phyloP scores from a whole-genome alignment of 2,329 filamentous ascomycete genomes.

The Fusarium anguioides region DNA sequence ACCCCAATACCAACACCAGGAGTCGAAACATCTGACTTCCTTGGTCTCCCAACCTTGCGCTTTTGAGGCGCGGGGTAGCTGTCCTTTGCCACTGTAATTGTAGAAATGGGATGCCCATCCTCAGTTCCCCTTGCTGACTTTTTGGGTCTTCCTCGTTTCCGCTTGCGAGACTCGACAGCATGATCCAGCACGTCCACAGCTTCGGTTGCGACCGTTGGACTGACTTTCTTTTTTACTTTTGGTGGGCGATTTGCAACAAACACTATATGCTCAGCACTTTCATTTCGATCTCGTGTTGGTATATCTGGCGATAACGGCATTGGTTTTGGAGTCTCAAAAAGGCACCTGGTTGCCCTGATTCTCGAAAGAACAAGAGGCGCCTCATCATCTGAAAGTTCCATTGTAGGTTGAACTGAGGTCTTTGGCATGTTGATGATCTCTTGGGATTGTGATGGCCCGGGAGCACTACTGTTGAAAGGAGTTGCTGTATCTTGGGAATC shows the following conservation, averaged over 20 bases:
- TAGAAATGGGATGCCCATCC: not conserved
- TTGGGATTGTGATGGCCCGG: slow-evolving; percentile 11
- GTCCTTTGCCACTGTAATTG: not conserved
- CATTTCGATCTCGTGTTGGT: not conserved
- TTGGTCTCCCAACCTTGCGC: slow-evolving; percentile 13
- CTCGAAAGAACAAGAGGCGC: slow-evolving; percentile 45
- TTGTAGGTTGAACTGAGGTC: slow-evolving; percentile 7
- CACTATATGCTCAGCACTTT: not conserved
- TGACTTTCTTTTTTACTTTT: not conserved
- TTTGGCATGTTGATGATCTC: not conserved
- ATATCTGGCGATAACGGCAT: not conserved
- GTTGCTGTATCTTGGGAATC: slow-evolving; percentile 47
- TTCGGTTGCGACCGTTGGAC: not conserved
- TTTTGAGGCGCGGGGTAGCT: not conserved
- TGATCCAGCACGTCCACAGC: not conserved
- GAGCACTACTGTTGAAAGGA: slow-evolving; percentile 39
- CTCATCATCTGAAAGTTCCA: slow-evolving; percentile 52
- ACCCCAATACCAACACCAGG: not conserved
- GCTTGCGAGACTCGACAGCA: slow-evolving; percentile 14
- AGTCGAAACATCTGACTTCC: not conserved
- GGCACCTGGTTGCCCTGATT: slow-evolving; percentile 5
- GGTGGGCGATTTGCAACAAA: not conserved
- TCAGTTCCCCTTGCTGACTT: not conserved
- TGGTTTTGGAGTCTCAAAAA: not conserved
- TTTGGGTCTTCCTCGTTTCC: slow-evolving; percentile 40